phyloP scores from a whole-genome alignment of 192 early-diverging fungal genomes.

The Spinellus fusiger region DNA sequence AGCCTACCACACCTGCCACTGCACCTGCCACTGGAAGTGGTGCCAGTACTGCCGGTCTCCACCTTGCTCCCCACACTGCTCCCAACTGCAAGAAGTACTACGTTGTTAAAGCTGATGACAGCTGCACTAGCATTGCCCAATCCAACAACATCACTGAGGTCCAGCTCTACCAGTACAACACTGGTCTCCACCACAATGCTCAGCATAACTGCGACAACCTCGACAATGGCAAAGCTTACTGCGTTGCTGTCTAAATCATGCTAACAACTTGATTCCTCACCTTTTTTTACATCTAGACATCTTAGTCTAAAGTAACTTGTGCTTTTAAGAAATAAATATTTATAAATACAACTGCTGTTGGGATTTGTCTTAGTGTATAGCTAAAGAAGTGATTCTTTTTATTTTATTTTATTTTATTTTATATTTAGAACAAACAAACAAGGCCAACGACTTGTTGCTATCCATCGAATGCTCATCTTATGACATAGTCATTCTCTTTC shows the following conservation, averaged over 20 bases:
- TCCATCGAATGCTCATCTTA: no score
- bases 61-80: conserved; percentile 17
- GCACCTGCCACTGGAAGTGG: conserved; percentile 10
- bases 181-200: conserved; percentile 22
- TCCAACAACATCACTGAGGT: conserved; percentile 9
- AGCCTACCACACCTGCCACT: background rate
- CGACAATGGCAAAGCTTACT: conserved; percentile 29
- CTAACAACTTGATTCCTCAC: no score
- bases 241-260: conserved; percentile 13
- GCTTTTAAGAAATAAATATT: no score
- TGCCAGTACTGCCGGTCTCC: background rate
- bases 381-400: no score
- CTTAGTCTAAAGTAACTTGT: no score
- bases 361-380: no score
- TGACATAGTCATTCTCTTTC: no score
- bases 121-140: conserved; percentile 11
- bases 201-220: conserved; percentile 28
- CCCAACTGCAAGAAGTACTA: conserved; percentile 22
- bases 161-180: conserved; percentile 28
- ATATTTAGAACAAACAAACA: no score
- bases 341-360: no score
- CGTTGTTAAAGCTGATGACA: conserved; percentile 8
- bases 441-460: no score
- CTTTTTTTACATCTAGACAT: no score
- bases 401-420: no score